Evolutionary conservation across 2,329 filamentous ascomycete species (phyloP).

Genomic region (Onygenales sp.): DNA sequence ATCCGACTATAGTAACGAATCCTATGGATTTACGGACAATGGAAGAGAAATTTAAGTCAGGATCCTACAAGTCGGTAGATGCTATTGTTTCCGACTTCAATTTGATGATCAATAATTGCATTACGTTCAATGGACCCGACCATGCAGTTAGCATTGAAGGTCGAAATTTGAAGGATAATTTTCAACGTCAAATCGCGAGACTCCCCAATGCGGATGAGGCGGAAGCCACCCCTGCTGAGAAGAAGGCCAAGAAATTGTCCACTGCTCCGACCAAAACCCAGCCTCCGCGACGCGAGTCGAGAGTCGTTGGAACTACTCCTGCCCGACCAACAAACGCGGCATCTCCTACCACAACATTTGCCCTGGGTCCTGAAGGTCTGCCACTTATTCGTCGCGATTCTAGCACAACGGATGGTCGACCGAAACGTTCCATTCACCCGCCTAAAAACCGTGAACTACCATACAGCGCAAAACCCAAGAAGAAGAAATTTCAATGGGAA

Average conservation of each 20-base stretch:
- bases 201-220: slow-evolving; percentile 48
- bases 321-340: slow-evolving; percentile 32
- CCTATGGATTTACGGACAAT: slow-evolving; percentile 82
- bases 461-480: slow-evolving; percentile 78
- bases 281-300: slow-evolving; percentile 41
- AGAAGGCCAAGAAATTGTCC: slow-evolving; percentile 42
- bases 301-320: slow-evolving; percentile 11
- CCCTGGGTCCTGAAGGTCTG: slow-evolving; percentile 65
- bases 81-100: slow-evolving; percentile 66
- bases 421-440: slow-evolving; percentile 88
- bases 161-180: slow-evolving; percentile 50
- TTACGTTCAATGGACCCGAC: slow-evolving; percentile 69
- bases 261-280: slow-evolving; percentile 29
- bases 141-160: slow-evolving; percentile 65
- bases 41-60: slow-evolving; percentile 66
- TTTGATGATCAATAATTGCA: slow-evolving; percentile 68
- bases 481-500: slow-evolving; percentile 80
- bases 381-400: slow-evolving; percentile 82
- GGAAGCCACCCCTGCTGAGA: slow-evolving; percentile 54
- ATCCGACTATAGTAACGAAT: slow-evolving; percentile 60
- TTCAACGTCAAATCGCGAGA: slow-evolving; percentile 51
- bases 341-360: slow-evolving; percentile 53
- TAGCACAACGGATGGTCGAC: slow-evolving; percentile 65
- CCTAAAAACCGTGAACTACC: slow-evolving; percentile 87
- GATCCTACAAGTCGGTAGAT: slow-evolving; percentile 59